Percentiles rank a stretch among this genome's conserved stretches.
Conservation (phyloP, 306 rosid species). For the Cotoneaster glaucophyllus region DNA sequence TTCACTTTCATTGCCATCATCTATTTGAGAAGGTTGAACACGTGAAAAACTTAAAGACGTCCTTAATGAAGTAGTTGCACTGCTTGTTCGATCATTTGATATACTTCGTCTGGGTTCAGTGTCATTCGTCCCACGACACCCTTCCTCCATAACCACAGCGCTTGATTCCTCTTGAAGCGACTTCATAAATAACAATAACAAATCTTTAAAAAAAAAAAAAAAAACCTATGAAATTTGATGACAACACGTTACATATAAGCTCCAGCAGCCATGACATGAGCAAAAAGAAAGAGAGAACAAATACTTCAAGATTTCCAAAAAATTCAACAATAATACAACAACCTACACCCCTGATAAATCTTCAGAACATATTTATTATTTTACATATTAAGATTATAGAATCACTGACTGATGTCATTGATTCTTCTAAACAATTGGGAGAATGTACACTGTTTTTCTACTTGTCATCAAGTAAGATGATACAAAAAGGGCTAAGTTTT, state of each 20-base stretch:
- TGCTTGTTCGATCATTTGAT: constrained; percentile 27
- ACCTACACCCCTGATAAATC: background rate
- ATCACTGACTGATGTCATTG: background rate
- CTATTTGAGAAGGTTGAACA: constrained; percentile 22
- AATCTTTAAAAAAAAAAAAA: background rate
- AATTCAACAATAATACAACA: background rate
- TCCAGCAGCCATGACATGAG: background rate
- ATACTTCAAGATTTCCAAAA: too few species aligned
- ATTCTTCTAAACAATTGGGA: background rate
- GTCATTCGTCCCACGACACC: constrained; percentile 10
- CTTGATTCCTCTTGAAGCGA: constrained; percentile 17
- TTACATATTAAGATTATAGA: background rate
- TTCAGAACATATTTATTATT: background rate
- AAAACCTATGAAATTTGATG: background rate
- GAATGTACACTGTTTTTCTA: background rate
- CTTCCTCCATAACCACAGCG: constrained; percentile 12
- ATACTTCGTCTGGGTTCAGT: constrained; percentile 14
- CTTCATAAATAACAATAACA: constrained; percentile 1
- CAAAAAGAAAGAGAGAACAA: background rate
- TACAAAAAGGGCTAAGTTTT: background rate
- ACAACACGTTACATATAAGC: background rate
- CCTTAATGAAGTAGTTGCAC: constrained; percentile 40
- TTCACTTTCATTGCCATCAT: constrained; percentile 36
- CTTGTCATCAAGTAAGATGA: background rate
- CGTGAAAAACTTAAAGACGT: constrained; percentile 51